A percentile compares a stretch with the other conserved stretches of the same genome.
Evolutionary conservation across 768 basidiomycete species (phyloP).

Genomic region (Fibroporia radiculosa): DNA sequence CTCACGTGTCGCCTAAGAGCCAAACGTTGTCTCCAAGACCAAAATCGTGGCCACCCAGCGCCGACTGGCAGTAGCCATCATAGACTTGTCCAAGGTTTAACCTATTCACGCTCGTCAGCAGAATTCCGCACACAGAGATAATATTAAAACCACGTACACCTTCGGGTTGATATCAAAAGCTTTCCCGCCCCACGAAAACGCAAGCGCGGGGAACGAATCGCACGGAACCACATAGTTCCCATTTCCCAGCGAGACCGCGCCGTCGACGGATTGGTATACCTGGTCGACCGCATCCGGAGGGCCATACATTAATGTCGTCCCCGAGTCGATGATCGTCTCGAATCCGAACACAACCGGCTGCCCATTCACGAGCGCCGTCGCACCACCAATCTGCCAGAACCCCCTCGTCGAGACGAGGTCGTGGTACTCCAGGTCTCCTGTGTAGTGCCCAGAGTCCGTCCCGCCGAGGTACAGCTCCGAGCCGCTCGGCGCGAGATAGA

Average conservation of each 20-base stretch:
- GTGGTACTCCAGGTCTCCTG: conserved; percentile 29
- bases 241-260: conserved; percentile 5
- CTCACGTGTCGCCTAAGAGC: conserved; percentile 14
- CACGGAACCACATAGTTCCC: conserved; percentile 12
- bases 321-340: conserved; percentile 18
- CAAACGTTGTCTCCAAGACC: conserved; percentile 11
- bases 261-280: conserved; percentile 23
- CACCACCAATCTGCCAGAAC: conserved; percentile 24
- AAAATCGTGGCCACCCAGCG: conserved; percentile 9
- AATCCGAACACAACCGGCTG: conserved; percentile 9
- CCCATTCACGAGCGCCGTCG: conserved; percentile 17
- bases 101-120: conserved; percentile 1
- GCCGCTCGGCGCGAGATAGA: conserved; percentile 35
- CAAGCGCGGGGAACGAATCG: conserved; percentile 8
- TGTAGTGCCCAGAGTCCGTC: conserved; percentile 36
- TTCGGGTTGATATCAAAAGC: conserved; percentile 8
- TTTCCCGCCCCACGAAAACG: conserved; percentile 15
- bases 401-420: conserved; percentile 7
- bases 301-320: conserved; percentile 23
- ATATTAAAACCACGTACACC: not conserved
- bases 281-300: conserved; percentile 12
- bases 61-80: conserved; percentile 10
- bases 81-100: conserved; percentile 8
- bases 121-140: not conserved
- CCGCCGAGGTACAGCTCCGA: conserved; percentile 56